phyloP scores from a whole-genome alignment of 768 basidiomycete species.

The Russula abietina region DNA sequence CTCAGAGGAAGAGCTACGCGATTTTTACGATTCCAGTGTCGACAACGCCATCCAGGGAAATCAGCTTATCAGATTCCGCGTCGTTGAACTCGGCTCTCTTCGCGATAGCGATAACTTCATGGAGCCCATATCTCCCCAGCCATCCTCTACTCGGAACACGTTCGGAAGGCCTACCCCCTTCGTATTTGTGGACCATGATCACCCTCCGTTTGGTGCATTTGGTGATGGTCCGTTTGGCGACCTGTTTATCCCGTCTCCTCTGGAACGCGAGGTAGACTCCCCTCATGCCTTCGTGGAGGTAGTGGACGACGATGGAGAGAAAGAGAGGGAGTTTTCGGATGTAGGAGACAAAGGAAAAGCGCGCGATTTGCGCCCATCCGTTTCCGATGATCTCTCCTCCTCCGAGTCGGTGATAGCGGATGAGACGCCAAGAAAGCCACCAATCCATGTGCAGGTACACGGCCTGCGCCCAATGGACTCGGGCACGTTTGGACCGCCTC shows the following conservation, averaged over 20 bases:
- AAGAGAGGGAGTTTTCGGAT: not conserved
- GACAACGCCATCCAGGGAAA: conserved; percentile 14
- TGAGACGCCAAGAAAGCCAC: conserved; percentile 47
- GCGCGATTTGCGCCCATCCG: conserved; percentile 26
- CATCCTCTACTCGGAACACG: conserved; percentile 47
- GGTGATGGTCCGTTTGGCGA: conserved; percentile 41
- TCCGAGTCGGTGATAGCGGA: conserved; percentile 37
- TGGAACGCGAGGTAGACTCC: conserved; percentile 33
- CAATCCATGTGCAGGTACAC: conserved; percentile 50
- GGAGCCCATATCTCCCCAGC: conserved; percentile 33
- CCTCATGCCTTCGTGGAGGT: conserved; percentile 64
- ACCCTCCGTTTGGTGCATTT: conserved; percentile 42
- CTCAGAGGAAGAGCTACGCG: conserved; percentile 70
- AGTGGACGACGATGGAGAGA: conserved; percentile 38
- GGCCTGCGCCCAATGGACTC: conserved; percentile 22
- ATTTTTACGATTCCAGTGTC: conserved; percentile 46
- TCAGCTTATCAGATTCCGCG: conserved; percentile 49
- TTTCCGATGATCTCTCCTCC: conserved; percentile 36
- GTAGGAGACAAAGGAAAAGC: conserved; percentile 39
- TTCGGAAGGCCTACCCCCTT: conserved; percentile 48
- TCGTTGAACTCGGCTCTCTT: conserved; percentile 48
- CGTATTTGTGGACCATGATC: conserved; percentile 49
- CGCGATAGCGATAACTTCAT: conserved; percentile 33
- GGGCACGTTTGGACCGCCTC: conserved; percentile 23
- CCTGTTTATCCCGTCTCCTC: conserved; percentile 34